Conservation (phyloP, 192 early-diverging fungal species). For the Coemansia asiatica region DNA sequence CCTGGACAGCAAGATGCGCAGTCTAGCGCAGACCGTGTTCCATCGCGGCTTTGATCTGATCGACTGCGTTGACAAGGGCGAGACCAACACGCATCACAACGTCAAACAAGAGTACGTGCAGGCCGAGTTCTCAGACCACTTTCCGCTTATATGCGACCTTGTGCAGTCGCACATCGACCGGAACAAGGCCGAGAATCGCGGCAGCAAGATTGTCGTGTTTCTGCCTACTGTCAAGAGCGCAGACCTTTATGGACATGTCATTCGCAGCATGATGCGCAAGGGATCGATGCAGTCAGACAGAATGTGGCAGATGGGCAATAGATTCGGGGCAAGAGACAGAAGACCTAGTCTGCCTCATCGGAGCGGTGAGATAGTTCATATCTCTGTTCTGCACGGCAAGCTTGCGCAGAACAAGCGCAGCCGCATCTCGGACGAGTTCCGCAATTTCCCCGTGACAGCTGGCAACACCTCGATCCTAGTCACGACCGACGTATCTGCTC, state of each 20-base stretch:
- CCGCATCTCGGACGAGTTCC: conserved; percentile 73
- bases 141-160: conserved; percentile 63
- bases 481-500: conserved; percentile 94
- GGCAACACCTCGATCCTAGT: conserved; percentile 69
- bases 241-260: conserved; percentile 27
- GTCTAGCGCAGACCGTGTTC: conserved; percentile 67
- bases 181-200: conserved; percentile 50
- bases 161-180: conserved; percentile 60
- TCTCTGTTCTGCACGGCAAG: conserved; percentile 77
- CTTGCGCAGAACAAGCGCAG: conserved; percentile 73
- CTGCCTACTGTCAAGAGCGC: conserved; percentile 72
- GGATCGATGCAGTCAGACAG: conserved; percentile 1
- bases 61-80: conserved; percentile 84
- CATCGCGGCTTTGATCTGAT: conserved; percentile 66
- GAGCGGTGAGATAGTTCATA: conserved; percentile 19
- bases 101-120: conserved; percentile 78
- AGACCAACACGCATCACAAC: conserved; percentile 76
- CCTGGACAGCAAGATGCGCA: conserved; percentile 66
- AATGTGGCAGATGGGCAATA: not conserved
- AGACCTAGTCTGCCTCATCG: not conserved
- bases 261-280: conserved; percentile 25
- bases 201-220: conserved; percentile 89
- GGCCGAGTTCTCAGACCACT: conserved; percentile 62
- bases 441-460: conserved; percentile 44
- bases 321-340: not conserved